Base-by-base conservation (phyloP, 2,329 filamentous ascomycete species). In the Ophiostoma novo-ulmi region DNA sequence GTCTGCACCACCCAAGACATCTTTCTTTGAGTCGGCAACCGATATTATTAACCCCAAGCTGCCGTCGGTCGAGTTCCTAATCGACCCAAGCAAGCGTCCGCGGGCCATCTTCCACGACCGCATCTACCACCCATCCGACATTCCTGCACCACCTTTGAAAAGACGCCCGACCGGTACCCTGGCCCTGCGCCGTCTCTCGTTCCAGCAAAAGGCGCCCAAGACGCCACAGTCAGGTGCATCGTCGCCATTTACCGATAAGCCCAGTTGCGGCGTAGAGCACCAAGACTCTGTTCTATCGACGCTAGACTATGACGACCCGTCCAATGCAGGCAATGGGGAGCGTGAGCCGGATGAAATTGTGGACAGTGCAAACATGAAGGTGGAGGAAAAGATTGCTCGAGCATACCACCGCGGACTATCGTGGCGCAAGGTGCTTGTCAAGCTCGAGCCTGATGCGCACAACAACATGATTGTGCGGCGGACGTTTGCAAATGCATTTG, bases 381-480 rank as follows among this genome's bases (percentile, higher is more conserved):
- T 98, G 0, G 95, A 99, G 79, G 95, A 99, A 79, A 98, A 97
- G 80, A 99, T 99, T 75, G 95, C 95, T 1, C 88, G 95, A 66
- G 95, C 93, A 17, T 99, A 99, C 80, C 95, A 99, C 79, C 88
- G 89, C 14, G 93, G 93, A 73, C 81, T 99, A 26, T 92, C 92
- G 1, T 99, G 95, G 95, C 91, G 95, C 65, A 99, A 99, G 78
- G 95, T 99, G 1, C 87, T 99, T 4, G 95, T 99, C 17, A 91
- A 95, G 70, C 84, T 99, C 2, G 94, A 99, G 78, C 95, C 95
- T 0, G 95, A 99, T 80, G 95, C 95, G 0, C 95, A 99, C 81
- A 99, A 99, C 80, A 99, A 99, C 79, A 97, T 99, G 75, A 91
- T 98, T 72, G 95, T 99, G 35, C 90, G 95, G 20, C 90, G 95